Base-by-base conservation (phyloP, 2,329 filamentous ascomycete species). In the Paecilomyces formosus region DNA sequence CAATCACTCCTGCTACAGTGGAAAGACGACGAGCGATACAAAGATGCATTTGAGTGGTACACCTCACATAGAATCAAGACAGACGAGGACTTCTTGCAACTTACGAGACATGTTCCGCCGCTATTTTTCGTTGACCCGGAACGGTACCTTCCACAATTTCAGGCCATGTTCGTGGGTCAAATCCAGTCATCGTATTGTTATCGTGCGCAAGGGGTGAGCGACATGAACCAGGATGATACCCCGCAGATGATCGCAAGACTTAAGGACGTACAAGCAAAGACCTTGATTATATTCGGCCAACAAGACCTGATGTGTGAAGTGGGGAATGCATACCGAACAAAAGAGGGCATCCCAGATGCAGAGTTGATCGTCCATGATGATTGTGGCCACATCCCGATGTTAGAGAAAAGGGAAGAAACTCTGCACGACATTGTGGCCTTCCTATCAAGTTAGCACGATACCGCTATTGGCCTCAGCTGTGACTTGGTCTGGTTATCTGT, bases 381-480 rank as follows among this genome's bases (percentile, higher is more conserved):
- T 1, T 70, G 66, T 56, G 69, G 68, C 2, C 67, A 70, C 61
- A 67, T 69, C 39, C 64, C 67, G 15, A 69, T 67, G 67, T 63
- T 68, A 33, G 68, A 68, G 61, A 60, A 62, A 55, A 62, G 57
- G 39, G 57, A 55, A 8, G 49, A 58, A 39, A 64, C 60, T 0
- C 53, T 68, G 31, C 56, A 50, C 39, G 60, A 63, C 59, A 62
- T 61, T 24, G 55, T 51, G 30, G 57, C 26, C 28, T 63, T 66
- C 31, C 57, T 66, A 55, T 57, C 56, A 54, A 58, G 56, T 18
- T 21, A 45, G 3, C 6, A 45, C 6, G 18, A 1, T 9, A 18
- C 35, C 7, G n/a, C 12, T 18, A 15, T 6, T 8, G n/a, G 7
- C 3, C 18, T 6, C 8, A 8, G 39, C 39, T n/a, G 9, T n/a